Percentiles rank a stretch among this genome's conserved stretches.
These are phyloP conservation scores for Sugiyamaella japonica DNA, from an alignment of 1,139 yeast genomes.

Conservation along the genomic window DNA sequence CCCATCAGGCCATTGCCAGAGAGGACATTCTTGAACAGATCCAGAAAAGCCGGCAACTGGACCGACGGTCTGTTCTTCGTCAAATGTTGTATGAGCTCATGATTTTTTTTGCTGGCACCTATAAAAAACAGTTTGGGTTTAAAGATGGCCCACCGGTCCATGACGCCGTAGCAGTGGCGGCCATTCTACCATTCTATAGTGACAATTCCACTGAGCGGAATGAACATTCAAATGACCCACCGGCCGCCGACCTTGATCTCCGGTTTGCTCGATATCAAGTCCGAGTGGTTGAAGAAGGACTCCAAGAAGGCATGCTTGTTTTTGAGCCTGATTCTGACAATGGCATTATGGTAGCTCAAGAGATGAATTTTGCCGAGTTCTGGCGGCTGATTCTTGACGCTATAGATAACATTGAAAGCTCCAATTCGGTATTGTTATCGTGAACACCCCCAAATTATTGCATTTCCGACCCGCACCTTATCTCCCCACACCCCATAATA, in stretches of 20 bases:
- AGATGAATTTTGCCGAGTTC: slow-evolving; percentile 50
- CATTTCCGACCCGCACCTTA: too few relatives aligned
- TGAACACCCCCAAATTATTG: not conserved
- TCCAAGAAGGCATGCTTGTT: slow-evolving; percentile 35
- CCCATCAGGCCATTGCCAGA: slow-evolving; percentile 68
- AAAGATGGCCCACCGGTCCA: slow-evolving; percentile 73
- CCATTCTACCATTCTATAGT: slow-evolving; percentile 51
- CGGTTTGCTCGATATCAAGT: slow-evolving; percentile 43
- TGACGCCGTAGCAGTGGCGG: slow-evolving; percentile 73
- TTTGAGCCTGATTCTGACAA: slow-evolving; percentile 34
- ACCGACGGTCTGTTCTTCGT: slow-evolving; percentile 46
- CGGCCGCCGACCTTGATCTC: slow-evolving; percentile 30
- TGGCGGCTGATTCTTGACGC: slow-evolving; percentile 54
- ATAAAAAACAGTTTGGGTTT: slow-evolving; percentile 49
- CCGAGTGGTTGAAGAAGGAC: slow-evolving; percentile 42
- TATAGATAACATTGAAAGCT: slow-evolving; percentile 38
- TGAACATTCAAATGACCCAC: slow-evolving; percentile 28
- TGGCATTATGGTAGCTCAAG: slow-evolving; percentile 50
- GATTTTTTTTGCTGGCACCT: slow-evolving; percentile 53
- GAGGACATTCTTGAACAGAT: slow-evolving; percentile 43
- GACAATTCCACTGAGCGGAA: slow-evolving; percentile 28
- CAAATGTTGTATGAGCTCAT: slow-evolving; percentile 58
- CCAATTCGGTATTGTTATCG: slow-evolving; percentile 4
- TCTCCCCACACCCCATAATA: too few relatives aligned
- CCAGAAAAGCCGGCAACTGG: slow-evolving; percentile 37